These are phyloP conservation scores for Phytopythium helicoides DNA, from an alignment of 352 stramenopile species.

Conservation along the genomic window DNA sequence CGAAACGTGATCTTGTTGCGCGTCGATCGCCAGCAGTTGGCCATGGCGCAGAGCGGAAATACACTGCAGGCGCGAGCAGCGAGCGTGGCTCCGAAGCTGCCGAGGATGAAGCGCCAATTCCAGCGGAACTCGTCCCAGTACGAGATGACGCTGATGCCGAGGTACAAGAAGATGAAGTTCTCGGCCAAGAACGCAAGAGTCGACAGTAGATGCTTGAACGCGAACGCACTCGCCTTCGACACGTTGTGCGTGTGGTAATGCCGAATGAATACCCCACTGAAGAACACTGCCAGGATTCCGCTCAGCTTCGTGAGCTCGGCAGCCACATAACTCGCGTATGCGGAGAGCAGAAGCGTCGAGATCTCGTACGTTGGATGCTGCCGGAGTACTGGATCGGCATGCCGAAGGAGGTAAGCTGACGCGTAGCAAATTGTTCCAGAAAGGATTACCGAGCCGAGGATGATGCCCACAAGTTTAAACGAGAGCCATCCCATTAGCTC, in stretches of 20 bases:
- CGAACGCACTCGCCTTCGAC: constrained; percentile 45
- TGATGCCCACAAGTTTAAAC: constrained; percentile 32
- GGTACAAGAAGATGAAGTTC: constrained; percentile 74
- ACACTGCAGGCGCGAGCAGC: constrained; percentile 62
- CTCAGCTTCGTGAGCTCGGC: constrained; percentile 65
- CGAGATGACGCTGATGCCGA: constrained; percentile 69
- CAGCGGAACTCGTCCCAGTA: constrained; percentile 57
- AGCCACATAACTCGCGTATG: constrained; percentile 72
- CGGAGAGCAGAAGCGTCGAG: constrained; percentile 64
- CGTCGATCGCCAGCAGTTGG: constrained; percentile 41
- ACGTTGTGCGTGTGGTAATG: constrained; percentile 80
- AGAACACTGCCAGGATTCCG: constrained; percentile 91
- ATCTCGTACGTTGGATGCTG: constrained; percentile 60
- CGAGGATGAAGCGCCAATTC: constrained; percentile 68
- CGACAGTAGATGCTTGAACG: constrained; percentile 59
- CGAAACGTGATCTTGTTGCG: constrained; percentile 45
- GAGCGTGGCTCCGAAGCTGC: constrained; percentile 42
- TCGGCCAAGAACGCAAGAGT: constrained; percentile 66
- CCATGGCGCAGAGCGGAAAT: constrained; percentile 64
- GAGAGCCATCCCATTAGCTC: constrained; percentile 21
- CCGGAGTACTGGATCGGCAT: constrained; percentile 33
- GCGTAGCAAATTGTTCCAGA: constrained; percentile 41
- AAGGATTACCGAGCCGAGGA: constrained; percentile 45
- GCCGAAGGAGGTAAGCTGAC: constrained; percentile 42
- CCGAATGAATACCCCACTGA: constrained; percentile 80